phyloP scores from a whole-genome alignment of 2,329 filamentous ascomycete species.

The Talaromyces sp. region DNA sequence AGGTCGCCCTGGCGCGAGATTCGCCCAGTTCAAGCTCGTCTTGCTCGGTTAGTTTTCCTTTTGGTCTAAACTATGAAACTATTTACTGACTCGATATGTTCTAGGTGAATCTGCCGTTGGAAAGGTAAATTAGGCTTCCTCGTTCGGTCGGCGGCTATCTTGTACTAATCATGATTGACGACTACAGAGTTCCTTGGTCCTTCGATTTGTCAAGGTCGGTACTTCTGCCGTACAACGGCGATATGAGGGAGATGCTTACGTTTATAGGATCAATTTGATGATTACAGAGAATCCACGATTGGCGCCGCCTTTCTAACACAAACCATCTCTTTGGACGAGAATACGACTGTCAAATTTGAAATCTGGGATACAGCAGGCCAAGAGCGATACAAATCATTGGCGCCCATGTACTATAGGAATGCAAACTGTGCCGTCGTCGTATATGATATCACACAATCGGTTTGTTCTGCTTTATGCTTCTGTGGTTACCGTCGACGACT shows the following conservation, averaged over 20 bases:
- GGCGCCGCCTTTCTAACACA: constrained; percentile 98
- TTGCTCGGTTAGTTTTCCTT: constrained; percentile 69
- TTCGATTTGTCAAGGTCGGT: constrained; percentile 94
- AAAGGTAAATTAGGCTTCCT: constrained; percentile 62
- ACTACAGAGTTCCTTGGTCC: constrained; percentile 83
- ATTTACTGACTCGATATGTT: constrained; percentile 16
- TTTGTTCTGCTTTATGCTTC: constrained; percentile 49
- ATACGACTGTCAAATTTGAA: constrained; percentile 98
- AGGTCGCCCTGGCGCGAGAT: constrained; percentile 67
- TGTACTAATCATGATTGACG: constrained; percentile 9
- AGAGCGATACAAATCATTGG: constrained; percentile 97
- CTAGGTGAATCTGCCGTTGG: constrained; percentile 95
- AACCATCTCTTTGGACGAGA: constrained; percentile 96
- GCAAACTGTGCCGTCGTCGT: constrained; percentile 99
- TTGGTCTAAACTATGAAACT: background rate
- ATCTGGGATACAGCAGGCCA: constrained; percentile 99
- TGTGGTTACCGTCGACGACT: background rate
- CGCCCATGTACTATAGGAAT: constrained; percentile 99
- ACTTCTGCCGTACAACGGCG: background rate
- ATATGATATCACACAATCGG: constrained; percentile 98
- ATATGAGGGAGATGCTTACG: constrained; percentile 17
- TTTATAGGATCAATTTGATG: constrained; percentile 92
- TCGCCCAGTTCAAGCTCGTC: constrained; percentile 99
- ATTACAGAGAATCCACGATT: constrained; percentile 96
- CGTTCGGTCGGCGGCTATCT: background rate